These are phyloP conservation scores for Lyophyllum atratum DNA, from an alignment of 768 basidiomycete genomes.

Conservation along the genomic window DNA sequence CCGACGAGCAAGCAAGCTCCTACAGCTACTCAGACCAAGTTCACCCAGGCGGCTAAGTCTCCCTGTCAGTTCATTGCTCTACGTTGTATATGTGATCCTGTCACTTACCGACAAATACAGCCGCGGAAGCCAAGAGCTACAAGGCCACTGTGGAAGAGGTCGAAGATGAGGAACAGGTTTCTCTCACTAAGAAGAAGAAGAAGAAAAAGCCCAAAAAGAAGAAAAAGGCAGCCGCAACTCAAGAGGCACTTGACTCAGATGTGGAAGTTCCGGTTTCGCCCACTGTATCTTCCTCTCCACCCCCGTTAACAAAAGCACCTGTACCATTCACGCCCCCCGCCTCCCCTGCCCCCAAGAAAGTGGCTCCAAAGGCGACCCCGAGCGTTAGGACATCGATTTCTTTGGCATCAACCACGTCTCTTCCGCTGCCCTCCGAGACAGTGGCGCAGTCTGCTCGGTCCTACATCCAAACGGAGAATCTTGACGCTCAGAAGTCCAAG, in stretches of 20 bases:
- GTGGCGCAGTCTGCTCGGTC: conserved; percentile 70
- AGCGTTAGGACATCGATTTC: conserved; percentile 23
- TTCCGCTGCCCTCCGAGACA: conserved; percentile 44
- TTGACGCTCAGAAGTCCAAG: conserved; percentile 58
- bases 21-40: background rate
- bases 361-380: conserved; percentile 16
- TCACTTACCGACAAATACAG: conserved; percentile 1
- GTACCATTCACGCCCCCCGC: conserved; percentile 17
- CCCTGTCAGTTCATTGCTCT: conserved; percentile 1
- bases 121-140: conserved; percentile 30
- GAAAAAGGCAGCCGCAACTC: conserved; percentile 41
- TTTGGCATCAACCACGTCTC: conserved; percentile 30
- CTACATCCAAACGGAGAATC: conserved; percentile 58
- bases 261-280: conserved; percentile 7
- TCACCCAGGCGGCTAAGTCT: background rate
- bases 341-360: conserved; percentile 22
- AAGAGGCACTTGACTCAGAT: conserved; percentile 19
- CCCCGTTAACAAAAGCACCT: conserved; percentile 11
- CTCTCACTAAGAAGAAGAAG: conserved; percentile 52
- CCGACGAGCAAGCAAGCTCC: background rate
- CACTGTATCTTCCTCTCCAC: conserved; percentile 21
- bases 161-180: conserved; percentile 63
- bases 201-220: conserved; percentile 80
- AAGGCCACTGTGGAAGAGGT: conserved; percentile 70
- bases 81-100: background rate